Conservation (phyloP, 768 basidiomycete species). For the Boletus reticulatus region DNA sequence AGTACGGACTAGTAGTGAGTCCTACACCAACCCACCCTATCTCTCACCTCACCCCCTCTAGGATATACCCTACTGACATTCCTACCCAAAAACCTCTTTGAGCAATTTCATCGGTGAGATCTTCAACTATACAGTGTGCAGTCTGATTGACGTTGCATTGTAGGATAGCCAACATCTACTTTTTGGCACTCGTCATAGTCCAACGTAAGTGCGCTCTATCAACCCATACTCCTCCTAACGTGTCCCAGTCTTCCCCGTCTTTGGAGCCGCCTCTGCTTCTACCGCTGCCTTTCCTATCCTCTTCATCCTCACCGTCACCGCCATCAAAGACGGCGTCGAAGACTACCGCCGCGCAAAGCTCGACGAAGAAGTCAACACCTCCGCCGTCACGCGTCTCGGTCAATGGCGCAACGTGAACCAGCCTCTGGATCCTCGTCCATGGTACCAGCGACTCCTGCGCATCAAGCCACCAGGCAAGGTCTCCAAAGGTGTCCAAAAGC, state of each 20-base stretch:
- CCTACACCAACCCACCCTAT: not conserved
- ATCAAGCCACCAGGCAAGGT: constrained; percentile 72
- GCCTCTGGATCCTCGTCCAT: constrained; percentile 70
- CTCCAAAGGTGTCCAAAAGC: constrained; percentile 79
- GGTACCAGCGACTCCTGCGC: constrained; percentile 72
- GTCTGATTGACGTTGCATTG: not conserved
- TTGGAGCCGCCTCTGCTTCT: constrained; percentile 82
- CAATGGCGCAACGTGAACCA: constrained; percentile 92
- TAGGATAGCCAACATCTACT: constrained; percentile 91
- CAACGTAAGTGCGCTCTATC: constrained; percentile 50
- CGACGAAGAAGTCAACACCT: constrained; percentile 95
- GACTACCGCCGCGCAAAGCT: constrained; percentile 87
- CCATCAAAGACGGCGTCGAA: constrained; percentile 93
- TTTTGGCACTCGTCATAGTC: constrained; percentile 76
- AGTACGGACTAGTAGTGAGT: constrained; percentile 89
- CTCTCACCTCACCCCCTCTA: constrained; percentile 27
- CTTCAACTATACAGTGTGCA: not conserved
- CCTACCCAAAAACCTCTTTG: constrained; percentile 89
- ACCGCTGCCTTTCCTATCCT: constrained; percentile 82
- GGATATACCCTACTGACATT: constrained; percentile 92
- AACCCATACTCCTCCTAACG: constrained; percentile 8
- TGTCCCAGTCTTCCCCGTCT: constrained; percentile 76
- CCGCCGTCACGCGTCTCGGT: constrained; percentile 85
- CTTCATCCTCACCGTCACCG: constrained; percentile 86
- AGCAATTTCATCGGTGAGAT: constrained; percentile 86